Evolutionary conservation across 225 moss, liverwort and hornwort genomes (phyloP).

Genomic region (Polytrichum formosum): DNA sequence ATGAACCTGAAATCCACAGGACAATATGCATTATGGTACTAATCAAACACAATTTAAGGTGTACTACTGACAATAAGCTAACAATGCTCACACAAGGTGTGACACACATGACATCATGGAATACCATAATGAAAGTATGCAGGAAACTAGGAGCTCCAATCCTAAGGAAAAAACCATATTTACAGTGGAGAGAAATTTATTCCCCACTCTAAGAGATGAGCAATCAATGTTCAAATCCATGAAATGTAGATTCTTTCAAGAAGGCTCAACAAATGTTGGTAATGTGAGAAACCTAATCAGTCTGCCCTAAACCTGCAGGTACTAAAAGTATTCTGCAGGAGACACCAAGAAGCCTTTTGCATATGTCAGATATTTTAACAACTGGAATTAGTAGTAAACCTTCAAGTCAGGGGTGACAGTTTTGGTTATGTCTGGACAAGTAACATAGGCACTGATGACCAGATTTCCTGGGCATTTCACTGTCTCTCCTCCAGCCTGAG

Average conservation of each 20-base stretch:
- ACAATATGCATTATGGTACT: background rate
- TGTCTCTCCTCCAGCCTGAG: conserved; percentile 93
- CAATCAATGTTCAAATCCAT: too few species aligned
- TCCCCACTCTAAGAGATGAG: too few species aligned
- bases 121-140: background rate
- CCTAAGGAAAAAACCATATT: too few species aligned
- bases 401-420: conserved; percentile 96
- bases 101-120: background rate
- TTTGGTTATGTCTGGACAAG: conserved; percentile 94
- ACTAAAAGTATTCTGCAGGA: conserved; percentile 1
- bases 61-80: too few species aligned
- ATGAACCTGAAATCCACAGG: conserved; percentile 53
- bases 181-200: too few species aligned
- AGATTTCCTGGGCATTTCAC: conserved; percentile 98
- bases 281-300: too few species aligned
- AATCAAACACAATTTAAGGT: too few species aligned
- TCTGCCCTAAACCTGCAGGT: background rate
- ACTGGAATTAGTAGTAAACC: conserved; percentile 24
- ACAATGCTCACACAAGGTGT: too few species aligned
- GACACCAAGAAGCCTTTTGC: too few species aligned
- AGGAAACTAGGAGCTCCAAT: background rate
- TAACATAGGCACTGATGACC: conserved; percentile 98
- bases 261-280: too few species aligned
- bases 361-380: too few species aligned
- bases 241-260: too few species aligned